Percentiles rank a stretch among this genome's conserved stretches.
phyloP scores from a whole-genome alignment of 306 rosid species.

The Rosa rugosa region DNA sequence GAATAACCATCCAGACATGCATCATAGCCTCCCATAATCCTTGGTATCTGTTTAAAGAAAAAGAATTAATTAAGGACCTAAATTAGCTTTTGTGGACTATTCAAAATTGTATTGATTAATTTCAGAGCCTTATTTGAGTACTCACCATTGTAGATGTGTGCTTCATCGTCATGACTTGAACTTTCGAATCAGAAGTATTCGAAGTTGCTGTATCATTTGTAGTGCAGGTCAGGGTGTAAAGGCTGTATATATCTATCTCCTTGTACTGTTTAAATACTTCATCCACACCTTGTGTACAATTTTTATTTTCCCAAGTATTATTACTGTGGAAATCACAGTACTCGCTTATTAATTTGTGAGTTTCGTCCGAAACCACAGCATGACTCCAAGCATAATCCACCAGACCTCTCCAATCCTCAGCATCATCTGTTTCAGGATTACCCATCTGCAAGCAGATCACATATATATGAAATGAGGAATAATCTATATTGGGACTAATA shows the following conservation, averaged over 20 bases:
- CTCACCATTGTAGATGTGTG: slow-evolving; percentile 49
- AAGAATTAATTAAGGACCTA: not conserved
- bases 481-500: not conserved
- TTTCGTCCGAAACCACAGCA: slow-evolving; percentile 83
- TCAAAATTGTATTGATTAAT: not conserved
- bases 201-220: slow-evolving; percentile 41
- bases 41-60: slow-evolving; percentile 55
- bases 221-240: slow-evolving; percentile 71
- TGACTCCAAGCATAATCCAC: slow-evolving; percentile 99
- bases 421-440: slow-evolving; percentile 80
- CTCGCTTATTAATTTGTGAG: slow-evolving; percentile 46
- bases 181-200: not conserved
- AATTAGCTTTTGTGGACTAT: not conserved
- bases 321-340: slow-evolving; percentile 62
- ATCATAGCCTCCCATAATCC: slow-evolving; percentile 87
- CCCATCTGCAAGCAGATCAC: slow-evolving; percentile 51
- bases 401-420: slow-evolving; percentile 77
- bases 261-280: slow-evolving; percentile 64
- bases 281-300: slow-evolving; percentile 53
- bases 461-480: not conserved
- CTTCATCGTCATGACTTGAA: slow-evolving; percentile 34
- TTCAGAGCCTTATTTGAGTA: not conserved
- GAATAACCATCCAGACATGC: slow-evolving; percentile 81
- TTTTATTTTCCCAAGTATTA: slow-evolving; percentile 57
- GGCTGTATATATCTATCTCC: slow-evolving; percentile 71